A percentile compares a stretch with the other conserved stretches of the same genome.
phyloP scores from a whole-genome alignment of 768 basidiomycete genomes.

The Agaricus subrufescens region DNA sequence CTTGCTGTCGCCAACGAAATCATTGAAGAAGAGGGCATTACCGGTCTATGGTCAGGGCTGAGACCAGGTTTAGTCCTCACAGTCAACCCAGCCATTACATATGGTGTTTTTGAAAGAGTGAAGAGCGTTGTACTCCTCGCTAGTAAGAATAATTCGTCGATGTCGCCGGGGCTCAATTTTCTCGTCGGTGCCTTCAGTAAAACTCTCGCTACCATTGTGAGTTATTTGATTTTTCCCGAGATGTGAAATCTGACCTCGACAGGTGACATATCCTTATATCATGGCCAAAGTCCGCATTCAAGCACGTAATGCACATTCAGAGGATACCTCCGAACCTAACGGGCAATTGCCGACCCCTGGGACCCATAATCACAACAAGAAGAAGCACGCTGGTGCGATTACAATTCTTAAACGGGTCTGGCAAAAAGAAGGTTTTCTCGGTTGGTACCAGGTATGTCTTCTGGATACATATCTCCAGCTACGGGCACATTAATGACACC shows the following conservation, averaged over 20 bases:
- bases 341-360: conserved; percentile 31
- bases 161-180: conserved; percentile 79
- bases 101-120: conserved; percentile 89
- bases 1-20: conserved; percentile 79
- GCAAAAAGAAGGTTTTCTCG: conserved; percentile 73
- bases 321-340: conserved; percentile 41
- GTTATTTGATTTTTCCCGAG: conserved; percentile 22
- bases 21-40: conserved; percentile 80
- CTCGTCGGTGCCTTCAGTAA: conserved; percentile 90
- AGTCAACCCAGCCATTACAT: conserved; percentile 96
- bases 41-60: conserved; percentile 89
- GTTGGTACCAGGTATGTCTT: conserved; percentile 87
- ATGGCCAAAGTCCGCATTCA: conserved; percentile 97
- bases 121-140: conserved; percentile 69
- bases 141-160: conserved; percentile 36
- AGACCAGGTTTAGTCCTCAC: conserved; percentile 93
- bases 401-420: conserved; percentile 70
- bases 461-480: neutral
- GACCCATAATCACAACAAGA: conserved; percentile 37
- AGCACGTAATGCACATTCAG: conserved; percentile 61
- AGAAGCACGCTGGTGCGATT: conserved; percentile 67
- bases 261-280: conserved; percentile 95
- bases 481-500: neutral
- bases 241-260: neutral
- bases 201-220: conserved; percentile 89